Evolutionary conservation across 2,329 filamentous ascomycete genomes (phyloP), one percentile per base, ranked within the genome.

Genomic region (Diplodia sapinea): DNA sequence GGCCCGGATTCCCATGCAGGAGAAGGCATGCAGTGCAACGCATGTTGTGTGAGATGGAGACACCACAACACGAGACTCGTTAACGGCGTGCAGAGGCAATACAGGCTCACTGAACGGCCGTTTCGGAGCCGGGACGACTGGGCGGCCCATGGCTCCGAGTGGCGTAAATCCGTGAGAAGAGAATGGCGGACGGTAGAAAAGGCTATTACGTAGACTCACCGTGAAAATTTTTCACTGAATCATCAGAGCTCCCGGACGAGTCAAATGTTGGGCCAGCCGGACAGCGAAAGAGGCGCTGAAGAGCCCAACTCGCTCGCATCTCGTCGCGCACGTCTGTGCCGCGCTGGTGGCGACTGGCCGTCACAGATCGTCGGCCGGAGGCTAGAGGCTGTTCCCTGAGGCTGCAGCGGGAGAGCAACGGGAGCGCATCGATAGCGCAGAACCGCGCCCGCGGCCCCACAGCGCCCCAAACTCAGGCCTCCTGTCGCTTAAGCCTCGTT

Each of bases 371-470:
- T 17, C 40, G 4, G 36, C 59, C 51, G 59, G 43, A 63, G 47
- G 29, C 59, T 63, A 63, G 43, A 50, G 57, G 36, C 36, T 51
- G 47, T 63, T 51, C 59, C 59, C 59, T 63, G 59, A 62, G 59
- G 31, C 40, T 51, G 59, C 59, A 51, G 59, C 59, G 59, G 59
- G 59, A 63, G 59, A 50, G 56, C 56, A 51, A n/a, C 59, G 59
- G 59, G 59, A 63, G n/a, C 59, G 59, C 59, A 23, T 63, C 59
- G 59, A 63, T 63, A 63, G 59, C 59, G 59, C 59, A 63, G 59
- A 43, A 62, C 40, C 40, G 20, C 57, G 57, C 57, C 40, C 38
- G 5, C 59, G 59, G 59, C 43, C 59, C 59, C 59, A 63, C 59
- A 36, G 47, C 2, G 54, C 54, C 20, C 54, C 54, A 40, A 56